Evolutionary conservation across 2,329 filamentous ascomycete species (phyloP), one percentile per base, ranked within the genome.

Genomic region (Aspergillus ruber): DNA sequence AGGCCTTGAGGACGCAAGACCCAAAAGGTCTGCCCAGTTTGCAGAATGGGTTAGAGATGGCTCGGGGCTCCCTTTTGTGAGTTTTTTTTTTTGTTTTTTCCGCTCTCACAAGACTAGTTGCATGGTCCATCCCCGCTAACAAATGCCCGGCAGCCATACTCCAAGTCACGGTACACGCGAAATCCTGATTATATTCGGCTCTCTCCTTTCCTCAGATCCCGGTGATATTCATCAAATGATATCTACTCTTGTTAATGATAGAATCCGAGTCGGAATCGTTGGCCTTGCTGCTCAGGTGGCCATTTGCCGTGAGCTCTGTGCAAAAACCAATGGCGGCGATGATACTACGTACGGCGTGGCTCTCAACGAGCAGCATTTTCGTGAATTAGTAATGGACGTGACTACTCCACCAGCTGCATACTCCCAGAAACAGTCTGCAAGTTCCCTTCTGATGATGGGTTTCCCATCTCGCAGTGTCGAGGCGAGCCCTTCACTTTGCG

Each of bases 1-100:
- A 85, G 61, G 77, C 73, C 1, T 75, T 90, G 56, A 79, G 80
- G 54, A 70, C 82, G 60, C 74, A 80, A 60, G 82, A 90, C 62
- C 81, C 86, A 12, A 80, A 85, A 62, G 86, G 88, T 36, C 83
- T 84, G 55, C 85, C 88, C 13, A 90, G 85, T 67, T 68, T 98
- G 53, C 93, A 98, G 68, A 98, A 98, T 68, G 90, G 90, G 3
- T 77, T 98, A 44, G 90, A 98, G 68, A 94, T 98, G 87, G 89
- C 88, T 51, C 81, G 93, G 46, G 93, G 90, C 45, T 85, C 86
- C 32, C 75, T 98, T n/a, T 96, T 87, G 84, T 86, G 74, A 54
- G 79, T 59, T 29, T 44, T 35, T 44, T 35, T 45, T 20, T 20
- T 35, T 46, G 79, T 59, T 29, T 44, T 35, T 44, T 35, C 44